These are phyloP conservation scores for Populus nigra DNA, from an alignment of 345 rosid species.

Conservation along the genomic window DNA sequence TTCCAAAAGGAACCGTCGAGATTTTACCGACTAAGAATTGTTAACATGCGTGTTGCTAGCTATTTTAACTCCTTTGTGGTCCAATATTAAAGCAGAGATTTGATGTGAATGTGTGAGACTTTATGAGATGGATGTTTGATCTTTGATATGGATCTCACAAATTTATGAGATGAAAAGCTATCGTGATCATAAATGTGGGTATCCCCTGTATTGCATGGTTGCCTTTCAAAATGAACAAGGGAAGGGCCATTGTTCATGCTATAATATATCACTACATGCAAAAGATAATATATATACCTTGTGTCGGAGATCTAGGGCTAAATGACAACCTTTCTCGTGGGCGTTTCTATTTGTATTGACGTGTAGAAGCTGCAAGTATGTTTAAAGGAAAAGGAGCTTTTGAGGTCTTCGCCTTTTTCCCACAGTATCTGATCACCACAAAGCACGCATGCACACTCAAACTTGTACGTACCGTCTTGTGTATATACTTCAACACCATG, in stretches of 20 bases:
- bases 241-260: slow-evolving; percentile 11
- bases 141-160: background rate
- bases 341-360: slow-evolving; percentile 18
- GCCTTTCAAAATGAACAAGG: slow-evolving; percentile 3
- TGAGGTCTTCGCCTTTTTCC: slow-evolving; percentile 4
- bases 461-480: background rate
- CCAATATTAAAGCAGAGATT: slow-evolving; percentile 8
- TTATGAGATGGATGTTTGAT: background rate
- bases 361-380: slow-evolving; percentile 10
- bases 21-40: slow-evolving; percentile 10
- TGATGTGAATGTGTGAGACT: background rate
- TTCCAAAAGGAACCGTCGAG: slow-evolving; percentile 9
- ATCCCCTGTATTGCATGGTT: slow-evolving; percentile 21
- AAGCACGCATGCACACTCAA: background rate
- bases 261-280: slow-evolving; percentile 19
- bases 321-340: slow-evolving; percentile 29
- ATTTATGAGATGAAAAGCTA: slow-evolving; percentile 13
- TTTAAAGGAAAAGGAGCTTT: slow-evolving; percentile 4
- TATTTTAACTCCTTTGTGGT: slow-evolving; percentile 1
- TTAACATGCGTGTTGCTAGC: background rate
- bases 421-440: background rate
- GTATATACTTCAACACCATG: background rate
- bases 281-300: slow-evolving; percentile 8
- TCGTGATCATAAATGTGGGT: background rate
- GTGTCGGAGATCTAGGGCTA: slow-evolving; percentile 43